Base-by-base conservation (phyloP, 2,329 filamentous ascomycete species). In the Nemania sp. region DNA sequence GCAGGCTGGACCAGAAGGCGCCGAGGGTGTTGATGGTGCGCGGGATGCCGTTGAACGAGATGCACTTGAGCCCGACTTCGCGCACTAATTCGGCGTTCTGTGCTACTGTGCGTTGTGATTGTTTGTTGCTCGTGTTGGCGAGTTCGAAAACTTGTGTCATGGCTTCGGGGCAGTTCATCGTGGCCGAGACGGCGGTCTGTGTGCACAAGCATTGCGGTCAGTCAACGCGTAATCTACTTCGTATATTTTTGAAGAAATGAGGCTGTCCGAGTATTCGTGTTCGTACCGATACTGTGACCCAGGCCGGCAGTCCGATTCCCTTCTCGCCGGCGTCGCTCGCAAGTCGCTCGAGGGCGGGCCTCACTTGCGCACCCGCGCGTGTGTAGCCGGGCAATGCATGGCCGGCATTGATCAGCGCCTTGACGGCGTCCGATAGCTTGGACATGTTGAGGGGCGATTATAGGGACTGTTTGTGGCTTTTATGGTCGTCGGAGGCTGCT, bases 1-100 rank as follows among this genome's bases (percentile, higher is more conserved):
- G 86, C 0, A 94, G 81, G 23, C 77, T 75, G 33, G 79, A 76
- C 64, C 81, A 78, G 76, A 92, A 91, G 20, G 84, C 84, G 64
- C 85, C 86, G 2, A 95, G 84, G 64, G 82, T 86, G 78, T 94
- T 94, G 75, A 94, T 94, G 22, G 86, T 88, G 61, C 90, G 86
- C 2, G 90, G 90, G 63, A 94, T 90, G 60, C 88, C 88, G 73
- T 90, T 90, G 79, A 91, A 89, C 53, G 84, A 85, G 70, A 91
- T 90, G 71, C 86, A 90, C 70, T 90, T 90, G 57, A 90, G 77
- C 1, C 86, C 88, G 54, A 90, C 80, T 62, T 91, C 88, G 64
- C 88, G 83, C 76, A 91, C 89, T 53, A 89, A 77, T 68, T 90
- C 87, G 57, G 87, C 88, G 28, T 81, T 77, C 22, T 77, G 73